Evolutionary conservation across 2,329 filamentous ascomycete genomes (phyloP).

Genomic region (Dactylellina drechsleri): DNA sequence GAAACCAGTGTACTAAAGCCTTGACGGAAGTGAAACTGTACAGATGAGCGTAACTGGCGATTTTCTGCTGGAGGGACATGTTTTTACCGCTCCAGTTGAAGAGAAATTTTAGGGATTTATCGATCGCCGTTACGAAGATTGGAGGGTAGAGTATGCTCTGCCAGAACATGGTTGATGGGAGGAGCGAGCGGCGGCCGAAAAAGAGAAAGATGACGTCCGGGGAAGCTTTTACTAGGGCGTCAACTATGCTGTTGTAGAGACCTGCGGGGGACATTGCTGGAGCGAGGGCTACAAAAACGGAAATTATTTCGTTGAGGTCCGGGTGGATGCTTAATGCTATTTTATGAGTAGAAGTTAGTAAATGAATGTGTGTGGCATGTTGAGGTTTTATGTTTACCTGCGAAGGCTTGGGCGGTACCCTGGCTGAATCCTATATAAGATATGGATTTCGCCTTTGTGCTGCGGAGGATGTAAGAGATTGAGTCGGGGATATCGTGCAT

Average conservation of each 20-base stretch:
- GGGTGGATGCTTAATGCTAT: constrained; percentile 86
- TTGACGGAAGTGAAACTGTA: constrained; percentile 98
- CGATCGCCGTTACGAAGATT: constrained; percentile 88
- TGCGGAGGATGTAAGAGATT: constrained; percentile 88
- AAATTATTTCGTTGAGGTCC: constrained; percentile 87
- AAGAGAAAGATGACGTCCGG: constrained; percentile 91
- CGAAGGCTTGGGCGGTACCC: constrained; percentile 95
- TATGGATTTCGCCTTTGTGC: constrained; percentile 81
- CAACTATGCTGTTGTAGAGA: constrained; percentile 86
- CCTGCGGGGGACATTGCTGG: constrained; percentile 97
- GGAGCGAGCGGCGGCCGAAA: constrained; percentile 89
- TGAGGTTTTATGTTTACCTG: constrained; percentile 60
- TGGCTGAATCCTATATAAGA: constrained; percentile 98
- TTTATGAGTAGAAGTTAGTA: neutral
- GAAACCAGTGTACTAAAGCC: constrained; percentile 98
- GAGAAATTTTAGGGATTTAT: constrained; percentile 80
- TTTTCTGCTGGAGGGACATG: constrained; percentile 85
- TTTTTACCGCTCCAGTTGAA: constrained; percentile 91
- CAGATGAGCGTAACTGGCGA: constrained; percentile 92
- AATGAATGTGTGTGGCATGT: neutral
- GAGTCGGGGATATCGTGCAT: constrained; percentile 97
- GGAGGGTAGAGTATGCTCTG: constrained; percentile 90
- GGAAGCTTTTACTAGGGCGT: constrained; percentile 91
- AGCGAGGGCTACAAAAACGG: constrained; percentile 94
- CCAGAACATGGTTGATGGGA: constrained; percentile 96